phyloP scores from a whole-genome alignment of 2,329 filamentous ascomycete species.

The Trichoderma brevicompactum region DNA sequence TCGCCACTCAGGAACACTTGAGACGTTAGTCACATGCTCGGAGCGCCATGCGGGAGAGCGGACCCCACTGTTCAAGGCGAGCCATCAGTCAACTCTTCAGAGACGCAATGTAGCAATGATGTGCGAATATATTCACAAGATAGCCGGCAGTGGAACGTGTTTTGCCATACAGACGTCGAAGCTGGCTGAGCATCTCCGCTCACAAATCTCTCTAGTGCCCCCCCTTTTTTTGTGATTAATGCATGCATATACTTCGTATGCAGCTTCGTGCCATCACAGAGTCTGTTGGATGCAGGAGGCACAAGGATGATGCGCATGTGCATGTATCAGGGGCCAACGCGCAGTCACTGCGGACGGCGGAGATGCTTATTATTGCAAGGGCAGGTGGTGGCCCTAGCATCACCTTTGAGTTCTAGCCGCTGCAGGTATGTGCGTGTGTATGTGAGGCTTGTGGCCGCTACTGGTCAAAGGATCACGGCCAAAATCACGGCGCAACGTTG shows the following conservation, averaged over 20 bases:
- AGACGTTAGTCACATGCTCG: conserved; percentile 21
- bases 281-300: not conserved
- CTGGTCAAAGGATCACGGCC: not conserved
- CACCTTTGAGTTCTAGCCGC: not conserved
- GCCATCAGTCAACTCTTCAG: not conserved
- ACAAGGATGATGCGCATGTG: conserved; percentile 17
- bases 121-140: not conserved
- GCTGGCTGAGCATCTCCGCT: not conserved
- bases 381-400: not conserved
- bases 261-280: conserved; percentile 9
- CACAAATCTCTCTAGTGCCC: not conserved
- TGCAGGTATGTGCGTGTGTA: not conserved
- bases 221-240: not conserved
- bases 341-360: not conserved
- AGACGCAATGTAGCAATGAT: not conserved
- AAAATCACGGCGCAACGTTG: not conserved
- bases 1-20: conserved; percentile 14
- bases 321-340: not conserved
- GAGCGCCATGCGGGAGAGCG: conserved; percentile 21
- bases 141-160: not conserved
- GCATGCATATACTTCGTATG: not conserved
- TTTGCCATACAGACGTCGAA: not conserved
- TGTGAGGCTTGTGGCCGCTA: not conserved
- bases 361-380: conserved; percentile 1
- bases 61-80: conserved; percentile 3